Base-by-base conservation (phyloP, 2,329 filamentous ascomycete species). In the Aureobasidium sp. region DNA sequence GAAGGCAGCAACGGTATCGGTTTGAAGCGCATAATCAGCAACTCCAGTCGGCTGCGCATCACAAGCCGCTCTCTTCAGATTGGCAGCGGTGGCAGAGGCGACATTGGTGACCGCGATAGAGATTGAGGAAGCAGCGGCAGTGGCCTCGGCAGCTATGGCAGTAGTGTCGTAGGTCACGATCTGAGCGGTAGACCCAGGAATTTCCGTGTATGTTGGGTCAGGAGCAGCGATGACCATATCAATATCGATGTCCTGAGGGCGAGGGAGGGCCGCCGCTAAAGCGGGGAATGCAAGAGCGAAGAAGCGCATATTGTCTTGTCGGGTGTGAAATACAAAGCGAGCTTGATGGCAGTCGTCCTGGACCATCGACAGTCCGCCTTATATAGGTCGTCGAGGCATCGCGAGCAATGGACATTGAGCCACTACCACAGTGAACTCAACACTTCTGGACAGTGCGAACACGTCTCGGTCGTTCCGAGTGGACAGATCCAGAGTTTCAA, bases 181-280 rank as follows among this genome's bases (percentile, higher is more conserved):
- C 36, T 57, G 51, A 25, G 64, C 48, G 7, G 49, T 63, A 7
- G 29, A 6, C 1, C 49, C 49, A 6, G 22, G n/a, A 12, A 20
- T n/a, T 7, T 48, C 37, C 14, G 44, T 48, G 22, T 48, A 56
- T 22, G 53, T 63, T 4, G 57, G 53, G 36, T 65, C 65, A 47
- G 61, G 59, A 56, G 55, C 67, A 62, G 68, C 67, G 47, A 68
- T 49, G 49, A 60, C 63, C 47, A 67, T 39, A 56, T 64, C 64
- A 34, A 64, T 17, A 31, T 68, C 67, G 45, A 69, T 59, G 45
- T 59, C 66, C 52, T 69, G 67, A 5, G 47, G 47, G 14, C 22
- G 22, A 27, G 67, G 67, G 29, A 66, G 39, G 20, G 65, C 67
- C 31, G 48, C 47, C 15, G 63, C 65, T 9, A 69, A 62, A 22